Evolutionary conservation across 192 early-diverging fungal genomes (phyloP), one percentile per base, ranked within the genome.

Genomic region (Radiomyces spectabilis): DNA sequence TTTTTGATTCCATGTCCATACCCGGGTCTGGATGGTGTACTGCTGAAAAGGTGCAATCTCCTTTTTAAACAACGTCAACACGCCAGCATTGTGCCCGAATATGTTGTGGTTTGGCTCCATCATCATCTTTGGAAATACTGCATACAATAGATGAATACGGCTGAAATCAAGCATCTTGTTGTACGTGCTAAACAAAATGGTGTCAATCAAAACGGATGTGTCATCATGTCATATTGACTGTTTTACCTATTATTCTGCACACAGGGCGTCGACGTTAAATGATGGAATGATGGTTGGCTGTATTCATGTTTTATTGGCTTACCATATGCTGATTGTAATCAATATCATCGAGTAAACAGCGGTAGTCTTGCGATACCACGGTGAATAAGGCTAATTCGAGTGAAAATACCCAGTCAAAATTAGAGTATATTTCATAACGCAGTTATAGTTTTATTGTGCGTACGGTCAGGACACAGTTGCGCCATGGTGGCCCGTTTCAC

Each of bases 91-190:
- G 18, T 58, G 52, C n/a, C 35, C 48, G 41, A 54, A 59, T 6
- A 59, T 35, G 27, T 45, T 16, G 13, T 53, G 42, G 4, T 59
- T 24, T 2, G 55, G 64, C 16, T 66, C 64, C 27, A 66, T 21
- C 64, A 66, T 60, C 16, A 54, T 52, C 12, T 38, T 31, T 12
- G 55, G 46, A 41, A 61, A 66, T 19, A 53, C 15, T 3, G 45
- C 16, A 15, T 40, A 53, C 1, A 71, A 54, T n/a, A 69, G 34
- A 3, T 73, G 45, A 29, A 72, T 69, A 15, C 77, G 66, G 22
- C 68, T 65, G 37, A 65, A 76, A 43, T 79, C 77, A 48, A 79
- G 59, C 40, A 74, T 47, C 56, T 79, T 79, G 57, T 74, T 70
- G 56, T 76, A 79, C 15, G 72, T 74, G 13, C 67, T n/a, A n/a